phyloP scores from a whole-genome alignment of 2,329 filamentous ascomycete species.

The Cadophora sp. region DNA sequence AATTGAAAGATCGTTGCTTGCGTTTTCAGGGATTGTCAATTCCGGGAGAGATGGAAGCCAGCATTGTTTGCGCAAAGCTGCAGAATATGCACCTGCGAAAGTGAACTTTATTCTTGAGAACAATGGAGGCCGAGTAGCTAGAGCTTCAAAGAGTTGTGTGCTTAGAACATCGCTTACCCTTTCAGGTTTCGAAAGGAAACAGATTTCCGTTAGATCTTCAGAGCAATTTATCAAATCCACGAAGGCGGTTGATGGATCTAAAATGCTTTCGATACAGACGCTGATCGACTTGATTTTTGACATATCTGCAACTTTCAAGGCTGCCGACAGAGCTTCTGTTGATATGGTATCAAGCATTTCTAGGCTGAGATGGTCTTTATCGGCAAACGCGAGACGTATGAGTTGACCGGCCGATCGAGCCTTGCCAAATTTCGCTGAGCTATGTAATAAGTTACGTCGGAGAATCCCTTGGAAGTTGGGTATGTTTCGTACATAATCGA shows the following conservation, averaged over 20 bases:
- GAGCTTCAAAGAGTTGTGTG: neutral
- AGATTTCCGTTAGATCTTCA: neutral
- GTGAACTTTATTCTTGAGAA: neutral
- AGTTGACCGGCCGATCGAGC: too few relatives aligned
- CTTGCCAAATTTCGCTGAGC: too few relatives aligned
- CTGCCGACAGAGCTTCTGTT: neutral
- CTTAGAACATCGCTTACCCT: neutral
- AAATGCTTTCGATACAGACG: neutral
- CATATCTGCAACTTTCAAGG: neutral
- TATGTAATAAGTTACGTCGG: too few relatives aligned
- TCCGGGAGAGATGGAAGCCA: neutral
- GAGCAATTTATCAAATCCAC: neutral
- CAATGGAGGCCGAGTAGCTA: neutral
- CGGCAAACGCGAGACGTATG: too few relatives aligned
- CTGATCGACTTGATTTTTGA: neutral
- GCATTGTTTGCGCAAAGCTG: neutral
- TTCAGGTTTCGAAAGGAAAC: neutral
- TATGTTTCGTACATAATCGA: too few relatives aligned
- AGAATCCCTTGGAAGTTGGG: too few relatives aligned
- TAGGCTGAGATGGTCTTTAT: neutral
- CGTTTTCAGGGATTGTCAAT: neutral
- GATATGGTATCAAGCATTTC: neutral
- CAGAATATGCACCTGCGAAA: neutral
- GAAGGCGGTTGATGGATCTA: neutral
- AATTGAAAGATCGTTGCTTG: neutral